phyloP scores from a whole-genome alignment of 805 yeast species.

The Candida stauntonica region DNA sequence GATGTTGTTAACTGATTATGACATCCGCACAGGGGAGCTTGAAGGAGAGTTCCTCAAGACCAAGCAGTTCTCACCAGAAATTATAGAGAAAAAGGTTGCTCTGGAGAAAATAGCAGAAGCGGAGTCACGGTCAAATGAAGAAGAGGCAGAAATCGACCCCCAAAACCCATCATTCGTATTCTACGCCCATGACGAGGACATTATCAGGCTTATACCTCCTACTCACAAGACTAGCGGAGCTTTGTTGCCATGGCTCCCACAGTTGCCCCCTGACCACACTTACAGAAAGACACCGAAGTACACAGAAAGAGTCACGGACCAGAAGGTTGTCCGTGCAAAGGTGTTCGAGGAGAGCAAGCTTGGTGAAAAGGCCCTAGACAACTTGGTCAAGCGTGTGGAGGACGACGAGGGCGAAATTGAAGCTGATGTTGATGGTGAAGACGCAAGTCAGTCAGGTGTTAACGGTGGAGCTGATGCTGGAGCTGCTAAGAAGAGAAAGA shows the following conservation, averaged over 20 bases:
- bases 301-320: constrained; percentile 59
- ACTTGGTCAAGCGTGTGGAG: constrained; percentile 34
- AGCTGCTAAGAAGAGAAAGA: background rate
- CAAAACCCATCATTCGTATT: constrained; percentile 50
- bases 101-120: constrained; percentile 14
- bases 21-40: constrained; percentile 37
- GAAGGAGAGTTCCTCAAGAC: constrained; percentile 32
- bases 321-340: constrained; percentile 62
- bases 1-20: constrained; percentile 40
- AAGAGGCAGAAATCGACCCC: constrained; percentile 24
- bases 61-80: constrained; percentile 14
- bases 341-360: constrained; percentile 76
- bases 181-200: constrained; percentile 45
- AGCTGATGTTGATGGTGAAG: background rate
- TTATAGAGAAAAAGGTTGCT: constrained; percentile 16
- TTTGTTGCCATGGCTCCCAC: constrained; percentile 78
- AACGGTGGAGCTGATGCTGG: constrained; percentile 4
- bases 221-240: constrained; percentile 36
- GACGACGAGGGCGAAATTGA: constrained; percentile 8
- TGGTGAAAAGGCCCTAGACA: constrained; percentile 74
- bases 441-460: too few relatives aligned
- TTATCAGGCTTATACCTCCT: constrained; percentile 54
- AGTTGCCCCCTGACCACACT: constrained; percentile 91
- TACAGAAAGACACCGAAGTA: constrained; percentile 73
- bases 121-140: constrained; percentile 12